Conservation (phyloP, 2,329 filamentous ascomycete species). For the Penicillium sp. region DNA sequence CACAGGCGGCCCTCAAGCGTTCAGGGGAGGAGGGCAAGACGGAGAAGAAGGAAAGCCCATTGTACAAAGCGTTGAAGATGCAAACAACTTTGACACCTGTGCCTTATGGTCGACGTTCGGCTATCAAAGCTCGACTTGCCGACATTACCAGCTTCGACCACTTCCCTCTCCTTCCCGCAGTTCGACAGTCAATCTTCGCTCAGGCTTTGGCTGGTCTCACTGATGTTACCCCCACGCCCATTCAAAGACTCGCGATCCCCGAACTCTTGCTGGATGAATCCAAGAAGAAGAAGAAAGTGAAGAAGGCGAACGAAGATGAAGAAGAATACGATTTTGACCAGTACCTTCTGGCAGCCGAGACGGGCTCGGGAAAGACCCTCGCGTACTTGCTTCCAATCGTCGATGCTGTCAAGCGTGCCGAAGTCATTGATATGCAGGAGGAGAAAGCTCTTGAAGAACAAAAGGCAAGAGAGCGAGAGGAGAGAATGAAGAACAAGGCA, state of each 20-base stretch:
- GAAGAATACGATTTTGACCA: conserved; percentile 47
- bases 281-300: conserved; percentile 31
- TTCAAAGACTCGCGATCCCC: conserved; percentile 83
- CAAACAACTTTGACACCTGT: conserved; percentile 68
- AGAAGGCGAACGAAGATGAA: conserved; percentile 21
- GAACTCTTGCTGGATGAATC: conserved; percentile 55
- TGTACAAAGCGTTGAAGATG: conserved; percentile 86
- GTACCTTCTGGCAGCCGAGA: conserved; percentile 87
- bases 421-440: conserved; percentile 55
- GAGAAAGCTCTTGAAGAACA: conserved; percentile 47
- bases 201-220: conserved; percentile 68
- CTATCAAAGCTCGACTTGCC: conserved; percentile 53
- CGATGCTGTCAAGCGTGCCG: conserved; percentile 72
- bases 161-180: conserved; percentile 62
- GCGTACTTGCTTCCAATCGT: conserved; percentile 81
- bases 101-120: conserved; percentile 60
- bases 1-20: conserved; percentile 38
- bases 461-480: conserved; percentile 47
- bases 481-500: conserved; percentile 47
- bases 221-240: conserved; percentile 72
- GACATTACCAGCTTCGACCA: conserved; percentile 70
- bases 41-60: conserved; percentile 42
- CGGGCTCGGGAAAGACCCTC: conserved; percentile 91
- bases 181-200: conserved; percentile 61
- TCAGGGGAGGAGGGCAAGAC: conserved; percentile 30